Conservation (phyloP, 257 asterid species). For the Solanum appendiculatum region DNA sequence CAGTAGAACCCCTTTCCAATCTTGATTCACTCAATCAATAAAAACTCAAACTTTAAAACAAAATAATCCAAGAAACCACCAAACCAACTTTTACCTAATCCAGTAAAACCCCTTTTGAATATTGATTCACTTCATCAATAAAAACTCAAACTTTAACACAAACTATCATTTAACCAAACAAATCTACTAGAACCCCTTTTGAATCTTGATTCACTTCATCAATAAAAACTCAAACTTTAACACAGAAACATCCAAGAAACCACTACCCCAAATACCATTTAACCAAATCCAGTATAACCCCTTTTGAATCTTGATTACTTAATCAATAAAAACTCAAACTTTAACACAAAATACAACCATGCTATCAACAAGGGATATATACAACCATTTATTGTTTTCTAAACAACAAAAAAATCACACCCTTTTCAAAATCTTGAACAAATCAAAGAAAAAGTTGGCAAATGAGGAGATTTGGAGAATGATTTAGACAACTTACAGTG, state of each 20-base stretch:
- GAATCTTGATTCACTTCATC: background rate
- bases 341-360: background rate
- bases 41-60: background rate
- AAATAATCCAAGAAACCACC: background rate
- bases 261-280: background rate
- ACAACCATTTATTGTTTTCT: background rate
- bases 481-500: constrained; percentile 1
- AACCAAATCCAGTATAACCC: background rate
- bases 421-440: background rate
- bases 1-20: background rate
- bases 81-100: background rate
- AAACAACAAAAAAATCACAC: background rate
- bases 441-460: background rate
- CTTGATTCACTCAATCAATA: background rate
- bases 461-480: background rate
- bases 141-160: background rate
- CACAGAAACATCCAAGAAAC: background rate
- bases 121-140: background rate
- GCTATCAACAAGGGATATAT: background rate
- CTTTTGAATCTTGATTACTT: background rate
- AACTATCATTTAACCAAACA: background rate
- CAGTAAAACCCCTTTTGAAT: background rate
- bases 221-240: background rate
- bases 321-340: background rate
- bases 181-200: background rate